These are phyloP conservation scores for Chlamydomonas sphaeroides DNA, from an alignment of 139 green algal species.

Conservation along the genomic window DNA sequence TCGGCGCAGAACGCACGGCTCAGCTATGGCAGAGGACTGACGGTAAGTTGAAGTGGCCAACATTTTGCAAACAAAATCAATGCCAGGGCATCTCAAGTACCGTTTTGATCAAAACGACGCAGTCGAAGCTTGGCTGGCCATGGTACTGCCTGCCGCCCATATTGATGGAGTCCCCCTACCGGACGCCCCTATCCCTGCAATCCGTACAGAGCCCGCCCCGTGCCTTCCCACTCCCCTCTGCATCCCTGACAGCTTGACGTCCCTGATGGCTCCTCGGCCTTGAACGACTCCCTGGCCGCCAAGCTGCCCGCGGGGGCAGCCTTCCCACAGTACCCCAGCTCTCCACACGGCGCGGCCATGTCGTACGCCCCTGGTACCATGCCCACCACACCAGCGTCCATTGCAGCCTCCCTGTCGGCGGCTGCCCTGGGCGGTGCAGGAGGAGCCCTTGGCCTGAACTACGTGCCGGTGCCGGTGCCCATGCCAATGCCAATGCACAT, in stretches of 20 bases:
- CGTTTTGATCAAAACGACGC: no score
- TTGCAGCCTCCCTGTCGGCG: neutral
- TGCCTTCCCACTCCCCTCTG: neutral
- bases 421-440: neutral
- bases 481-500: slow-evolving; percentile 41
- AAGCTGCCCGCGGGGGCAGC: neutral
- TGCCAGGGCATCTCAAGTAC: no score
- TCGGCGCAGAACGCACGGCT: slow-evolving; percentile 1
- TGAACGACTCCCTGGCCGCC: neutral
- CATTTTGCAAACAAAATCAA: no score
- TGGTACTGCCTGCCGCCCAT: no score
- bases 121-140: no score
- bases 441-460: neutral
- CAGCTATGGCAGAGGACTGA: neutral
- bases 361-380: neutral
- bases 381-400: neutral
- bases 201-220: neutral
- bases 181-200: no score
- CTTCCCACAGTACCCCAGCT: neutral
- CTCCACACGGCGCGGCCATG: neutral
- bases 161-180: no score
- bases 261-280: neutral
- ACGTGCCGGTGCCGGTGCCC: slow-evolving; percentile 7
- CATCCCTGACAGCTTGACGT: neutral
- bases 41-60: neutral